Evolutionary conservation across 108 stramenopile species (phyloP), one percentile per base, ranked within the genome.

Genomic region (Pinguiococcus pyrenoidosus): DNA sequence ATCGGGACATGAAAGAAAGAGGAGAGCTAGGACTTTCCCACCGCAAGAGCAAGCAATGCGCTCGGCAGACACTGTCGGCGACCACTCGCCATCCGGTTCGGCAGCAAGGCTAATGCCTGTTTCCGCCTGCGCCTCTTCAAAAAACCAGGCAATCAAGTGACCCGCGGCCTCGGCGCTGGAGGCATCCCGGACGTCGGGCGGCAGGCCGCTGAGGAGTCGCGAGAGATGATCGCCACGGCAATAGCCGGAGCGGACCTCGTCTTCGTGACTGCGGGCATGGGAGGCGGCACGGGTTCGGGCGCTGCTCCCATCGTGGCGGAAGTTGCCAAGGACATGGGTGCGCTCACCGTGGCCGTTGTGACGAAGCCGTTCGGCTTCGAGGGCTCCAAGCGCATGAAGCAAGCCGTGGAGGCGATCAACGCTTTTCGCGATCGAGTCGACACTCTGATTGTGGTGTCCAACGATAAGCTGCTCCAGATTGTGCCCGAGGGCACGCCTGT

Each of bases 211-310:
- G 36, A 53, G 28, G 77, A 79, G 44, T 56, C 53, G 10, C 32
- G 46, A 14, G 40, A 62, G 18, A 75, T 68, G 12, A 72, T 79
- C 41, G 49, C 62, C 23, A 44, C 54, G 30, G 35, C 32, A 14
- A 51, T 54, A 29, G 61, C 41, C 69, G 78, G 29, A 2, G 70
- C 76, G 8, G 80, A 84, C 55, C 59, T 84, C 61, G 72, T 81
- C 8, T 83, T 83, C 54, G 76, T 83, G 37, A 83, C 82, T 16
- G 74, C 75, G 21, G 82, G 82, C 4, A 83, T 83, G 82, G 82
- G 82, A 13, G 82, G 82, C 12, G 82, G 82, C 12, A 75, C 82
- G 7, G 82, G 82, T 0, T 72, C 73, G 28, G 82, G 82, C 7
- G 82, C 82, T 0, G 77, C 76, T 7, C 82, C 82, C 21, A 62